A percentile compares a stretch with the other conserved stretches of the same genome.
Evolutionary conservation across 2,329 filamentous ascomycete genomes (phyloP).

Genomic region (Clonostachys rosea): DNA sequence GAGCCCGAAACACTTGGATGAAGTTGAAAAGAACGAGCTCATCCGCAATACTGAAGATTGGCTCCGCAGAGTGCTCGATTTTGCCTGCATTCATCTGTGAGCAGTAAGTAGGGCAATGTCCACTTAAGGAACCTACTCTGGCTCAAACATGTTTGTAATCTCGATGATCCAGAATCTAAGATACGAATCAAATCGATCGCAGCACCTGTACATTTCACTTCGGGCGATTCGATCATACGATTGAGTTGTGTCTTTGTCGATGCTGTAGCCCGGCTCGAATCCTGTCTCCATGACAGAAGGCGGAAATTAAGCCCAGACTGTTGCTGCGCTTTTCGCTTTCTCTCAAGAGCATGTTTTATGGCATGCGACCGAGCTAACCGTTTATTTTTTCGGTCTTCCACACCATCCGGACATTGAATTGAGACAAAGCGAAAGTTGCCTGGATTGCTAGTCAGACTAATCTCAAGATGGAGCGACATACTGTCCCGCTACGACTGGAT

Average conservation of each 20-base stretch:
- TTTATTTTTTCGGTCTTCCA: background rate
- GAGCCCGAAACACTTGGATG: too few relatives aligned
- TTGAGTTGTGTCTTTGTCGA: too few relatives aligned
- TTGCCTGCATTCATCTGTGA: background rate
- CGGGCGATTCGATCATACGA: background rate
- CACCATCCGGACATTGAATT: background rate
- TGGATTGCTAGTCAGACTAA: too few relatives aligned
- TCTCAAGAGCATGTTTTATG: constrained; percentile 1
- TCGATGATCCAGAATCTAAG: too few relatives aligned
- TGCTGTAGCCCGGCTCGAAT: too few relatives aligned
- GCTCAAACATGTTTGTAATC: too few relatives aligned
- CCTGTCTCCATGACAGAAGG: background rate
- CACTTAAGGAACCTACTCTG: too few relatives aligned
- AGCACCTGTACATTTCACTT: background rate
- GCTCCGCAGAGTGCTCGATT: constrained; percentile 15
- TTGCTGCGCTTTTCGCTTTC: constrained; percentile 1
- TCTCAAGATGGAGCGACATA: too few relatives aligned
- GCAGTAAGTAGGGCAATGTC: too few relatives aligned
- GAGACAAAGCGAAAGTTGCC: background rate
- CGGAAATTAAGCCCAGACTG: background rate
- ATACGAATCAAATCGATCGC: background rate
- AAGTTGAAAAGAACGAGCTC: constrained; percentile 25
- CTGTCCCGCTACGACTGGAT: too few relatives aligned
- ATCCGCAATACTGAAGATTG: constrained; percentile 27
- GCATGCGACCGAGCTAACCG: constrained; percentile 3